A percentile compares a stretch with the other conserved stretches of the same genome.
These are phyloP conservation scores for Poa annua DNA, from an alignment of 176 grass and related monocot genomes.

Conservation along the genomic window DNA sequence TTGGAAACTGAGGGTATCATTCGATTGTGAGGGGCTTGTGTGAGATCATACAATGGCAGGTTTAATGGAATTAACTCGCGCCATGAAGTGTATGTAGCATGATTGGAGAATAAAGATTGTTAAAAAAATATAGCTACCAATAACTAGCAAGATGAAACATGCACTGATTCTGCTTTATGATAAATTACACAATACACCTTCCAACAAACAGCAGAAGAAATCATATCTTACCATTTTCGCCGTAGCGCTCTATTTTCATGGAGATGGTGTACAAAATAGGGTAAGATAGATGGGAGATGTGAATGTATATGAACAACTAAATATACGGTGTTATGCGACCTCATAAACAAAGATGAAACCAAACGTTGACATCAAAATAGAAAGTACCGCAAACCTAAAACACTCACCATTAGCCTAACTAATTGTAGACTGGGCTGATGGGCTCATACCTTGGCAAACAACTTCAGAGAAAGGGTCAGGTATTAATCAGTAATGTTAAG, in stretches of 20 bases:
- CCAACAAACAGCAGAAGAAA: background rate
- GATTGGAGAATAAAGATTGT: background rate
- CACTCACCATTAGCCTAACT: too few relatives aligned
- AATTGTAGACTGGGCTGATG: too few relatives aligned
- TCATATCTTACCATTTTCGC: constrained; percentile 56
- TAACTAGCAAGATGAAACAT: constrained; percentile 13
- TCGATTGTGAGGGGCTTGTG: background rate
- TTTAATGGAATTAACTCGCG: constrained; percentile 9
- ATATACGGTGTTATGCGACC: too few relatives aligned
- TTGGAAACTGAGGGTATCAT: background rate
- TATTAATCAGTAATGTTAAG: constrained; percentile 31
- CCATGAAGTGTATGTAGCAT: background rate
- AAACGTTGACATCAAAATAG: too few relatives aligned
- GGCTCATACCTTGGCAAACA: too few relatives aligned
- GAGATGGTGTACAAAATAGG: too few relatives aligned
- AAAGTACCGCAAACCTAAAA: too few relatives aligned
- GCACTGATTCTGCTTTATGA: background rate
- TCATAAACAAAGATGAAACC: too few relatives aligned
- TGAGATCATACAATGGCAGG: constrained; percentile 13
- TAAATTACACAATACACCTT: background rate
- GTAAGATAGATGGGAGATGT: too few relatives aligned
- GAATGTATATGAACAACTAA: too few relatives aligned
- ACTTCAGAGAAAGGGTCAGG: too few relatives aligned
- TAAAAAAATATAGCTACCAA: background rate
- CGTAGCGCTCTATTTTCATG: too few relatives aligned